A percentile compares a stretch with the other conserved stretches of the same genome.
Conservation (phyloP, 2,329 filamentous ascomycete genomes). For the Hypoxylon rubiginosum region DNA sequence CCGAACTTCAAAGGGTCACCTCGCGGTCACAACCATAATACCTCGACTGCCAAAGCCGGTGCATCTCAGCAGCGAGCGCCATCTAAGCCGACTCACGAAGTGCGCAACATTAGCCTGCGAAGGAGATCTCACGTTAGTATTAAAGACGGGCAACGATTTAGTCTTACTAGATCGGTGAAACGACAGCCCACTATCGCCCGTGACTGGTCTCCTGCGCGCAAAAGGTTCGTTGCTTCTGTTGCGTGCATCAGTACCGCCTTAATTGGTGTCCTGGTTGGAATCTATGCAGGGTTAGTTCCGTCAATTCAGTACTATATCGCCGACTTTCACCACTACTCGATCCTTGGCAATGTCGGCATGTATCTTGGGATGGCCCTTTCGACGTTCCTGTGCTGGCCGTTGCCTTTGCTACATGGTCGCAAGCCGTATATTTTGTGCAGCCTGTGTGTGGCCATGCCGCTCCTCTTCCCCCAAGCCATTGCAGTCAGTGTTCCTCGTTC, state of each 20-base stretch:
- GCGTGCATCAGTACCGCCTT: conserved; percentile 80
- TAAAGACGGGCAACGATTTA: conserved; percentile 64
- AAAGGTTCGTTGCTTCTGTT: conserved; percentile 76
- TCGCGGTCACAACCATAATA: conserved; percentile 17
- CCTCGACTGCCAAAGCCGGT: conserved; percentile 7
- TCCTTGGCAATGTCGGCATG: conserved; percentile 80
- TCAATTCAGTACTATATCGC: conserved; percentile 82
- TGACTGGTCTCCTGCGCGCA: conserved; percentile 77
- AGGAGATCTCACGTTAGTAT: conserved; percentile 69
- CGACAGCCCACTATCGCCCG: conserved; percentile 76
- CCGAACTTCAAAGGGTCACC: conserved; percentile 16
- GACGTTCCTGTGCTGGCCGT: conserved; percentile 78
- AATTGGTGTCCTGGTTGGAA: conserved; percentile 77
- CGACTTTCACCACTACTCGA: conserved; percentile 74
- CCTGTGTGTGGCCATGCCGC: conserved; percentile 76
- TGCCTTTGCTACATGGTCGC: conserved; percentile 80
- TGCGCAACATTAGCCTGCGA: conserved; percentile 58
- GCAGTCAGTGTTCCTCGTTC: conserved; percentile 70
- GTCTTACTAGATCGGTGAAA: conserved; percentile 66
- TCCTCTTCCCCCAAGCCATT: conserved; percentile 82
- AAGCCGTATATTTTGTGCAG: conserved; percentile 82
- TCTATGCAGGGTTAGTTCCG: conserved; percentile 84
- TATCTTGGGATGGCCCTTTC: conserved; percentile 79
- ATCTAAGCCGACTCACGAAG: conserved; percentile 41
- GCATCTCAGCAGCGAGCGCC: conserved; percentile 15